Conservation (phyloP, 2,329 filamentous ascomycete genomes). For the Ilyonectria sp. region DNA sequence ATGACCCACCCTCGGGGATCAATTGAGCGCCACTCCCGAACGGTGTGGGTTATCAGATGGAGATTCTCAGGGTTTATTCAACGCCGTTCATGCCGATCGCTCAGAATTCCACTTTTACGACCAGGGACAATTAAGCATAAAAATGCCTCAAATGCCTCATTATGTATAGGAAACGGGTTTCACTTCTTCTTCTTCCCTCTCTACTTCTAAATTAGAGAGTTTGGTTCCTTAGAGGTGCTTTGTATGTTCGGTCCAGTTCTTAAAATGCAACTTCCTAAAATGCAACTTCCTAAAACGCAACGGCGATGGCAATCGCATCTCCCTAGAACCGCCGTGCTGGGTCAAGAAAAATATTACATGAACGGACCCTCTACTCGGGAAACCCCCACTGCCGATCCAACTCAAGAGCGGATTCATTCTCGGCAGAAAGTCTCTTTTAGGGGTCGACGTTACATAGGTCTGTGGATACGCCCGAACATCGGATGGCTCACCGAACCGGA, state of each 20-base stretch:
- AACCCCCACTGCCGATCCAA: neutral
- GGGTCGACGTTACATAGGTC: neutral
- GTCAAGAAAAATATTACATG: neutral
- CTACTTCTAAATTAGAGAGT: neutral
- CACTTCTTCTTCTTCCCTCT: neutral
- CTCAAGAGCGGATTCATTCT: neutral
- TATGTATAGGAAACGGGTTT: neutral
- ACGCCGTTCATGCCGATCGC: slow-evolving; percentile 30
- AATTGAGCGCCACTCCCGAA: slow-evolving; percentile 24
- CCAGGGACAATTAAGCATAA: slow-evolving; percentile 12
- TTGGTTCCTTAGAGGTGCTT: neutral
- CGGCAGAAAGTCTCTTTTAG: neutral
- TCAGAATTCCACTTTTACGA: slow-evolving; percentile 5
- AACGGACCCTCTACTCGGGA: neutral
- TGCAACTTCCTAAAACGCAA: neutral
- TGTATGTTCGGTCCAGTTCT: neutral
- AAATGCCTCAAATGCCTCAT: slow-evolving; percentile 23
- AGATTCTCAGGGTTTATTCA: slow-evolving; percentile 23
- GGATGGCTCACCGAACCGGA: neutral
- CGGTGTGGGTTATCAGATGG: slow-evolving; percentile 33
- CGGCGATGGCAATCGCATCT: neutral
- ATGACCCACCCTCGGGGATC: slow-evolving; percentile 13
- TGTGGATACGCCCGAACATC: neutral
- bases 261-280: neutral
- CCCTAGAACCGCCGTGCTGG: neutral